A percentile compares a stretch with the other conserved stretches of the same genome.
phyloP scores from a whole-genome alignment of 2,329 filamentous ascomycete species.

The Ampelomyces quisqualis region DNA sequence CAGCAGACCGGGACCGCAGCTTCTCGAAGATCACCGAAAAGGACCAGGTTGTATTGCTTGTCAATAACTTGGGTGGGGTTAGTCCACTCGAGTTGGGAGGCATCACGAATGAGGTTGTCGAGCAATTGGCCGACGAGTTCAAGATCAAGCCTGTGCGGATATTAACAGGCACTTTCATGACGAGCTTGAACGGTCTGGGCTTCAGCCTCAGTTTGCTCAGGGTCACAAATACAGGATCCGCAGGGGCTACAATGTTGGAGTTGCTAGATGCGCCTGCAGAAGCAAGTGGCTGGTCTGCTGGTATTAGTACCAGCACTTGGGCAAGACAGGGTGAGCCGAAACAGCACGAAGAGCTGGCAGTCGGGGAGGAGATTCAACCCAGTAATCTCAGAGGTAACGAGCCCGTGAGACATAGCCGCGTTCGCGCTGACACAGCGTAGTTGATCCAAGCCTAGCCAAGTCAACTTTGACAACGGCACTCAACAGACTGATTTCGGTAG shows the following conservation, averaged over 20 bases:
- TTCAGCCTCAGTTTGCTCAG: constrained; percentile 70
- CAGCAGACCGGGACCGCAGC: constrained; percentile 66
- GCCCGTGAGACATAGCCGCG: background rate
- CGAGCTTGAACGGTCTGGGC: constrained; percentile 68
- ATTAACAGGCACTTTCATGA: constrained; percentile 69
- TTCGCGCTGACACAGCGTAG: constrained; percentile 32
- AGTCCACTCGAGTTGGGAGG: constrained; percentile 71
- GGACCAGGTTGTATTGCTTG: constrained; percentile 65
- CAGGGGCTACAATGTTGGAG: constrained; percentile 63
- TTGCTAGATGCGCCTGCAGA: constrained; percentile 68
- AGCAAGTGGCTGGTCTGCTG: constrained; percentile 66
- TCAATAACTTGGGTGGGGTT: constrained; percentile 76
- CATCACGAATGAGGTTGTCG: constrained; percentile 66
- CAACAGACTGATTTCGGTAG: constrained; percentile 62
- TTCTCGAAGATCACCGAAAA: constrained; percentile 64
- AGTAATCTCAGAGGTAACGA: constrained; percentile 55
- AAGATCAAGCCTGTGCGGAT: constrained; percentile 63
- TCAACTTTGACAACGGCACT: constrained; percentile 58
- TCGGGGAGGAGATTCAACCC: constrained; percentile 50
- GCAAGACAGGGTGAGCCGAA: constrained; percentile 48
- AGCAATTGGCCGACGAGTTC: constrained; percentile 60
- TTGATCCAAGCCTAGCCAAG: constrained; percentile 55
- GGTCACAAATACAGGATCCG: constrained; percentile 60
- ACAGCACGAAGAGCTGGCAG: constrained; percentile 45
- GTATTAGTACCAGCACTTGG: constrained; percentile 62